Percentiles rank a stretch among this genome's conserved stretches.
Evolutionary conservation across 768 basidiomycete species (phyloP).

Genomic region (Podaxis carcinomalis): DNA sequence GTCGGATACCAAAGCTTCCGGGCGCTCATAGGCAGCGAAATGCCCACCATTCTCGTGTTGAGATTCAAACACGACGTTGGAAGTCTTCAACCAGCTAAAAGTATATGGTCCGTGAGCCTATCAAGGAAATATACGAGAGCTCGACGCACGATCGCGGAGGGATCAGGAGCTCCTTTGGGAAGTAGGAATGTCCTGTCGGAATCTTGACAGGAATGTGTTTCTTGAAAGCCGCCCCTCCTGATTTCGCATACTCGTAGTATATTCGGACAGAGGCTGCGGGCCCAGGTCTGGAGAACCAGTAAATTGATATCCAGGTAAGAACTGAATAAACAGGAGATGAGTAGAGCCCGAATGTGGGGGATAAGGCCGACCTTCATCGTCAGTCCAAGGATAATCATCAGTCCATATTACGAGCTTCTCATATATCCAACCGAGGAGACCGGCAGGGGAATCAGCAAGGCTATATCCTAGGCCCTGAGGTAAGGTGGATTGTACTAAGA

Average conservation of each 20-base stretch:
- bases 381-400: slow-evolving; percentile 49
- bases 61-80: slow-evolving; percentile 41
- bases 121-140: not conserved
- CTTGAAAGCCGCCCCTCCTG: slow-evolving; percentile 6
- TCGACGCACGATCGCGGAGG: slow-evolving; percentile 28
- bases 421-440: slow-evolving; percentile 50
- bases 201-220: slow-evolving; percentile 21
- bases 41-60: slow-evolving; percentile 52
- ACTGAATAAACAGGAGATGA: slow-evolving; percentile 26
- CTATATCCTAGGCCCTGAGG: slow-evolving; percentile 53
- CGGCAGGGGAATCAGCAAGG: slow-evolving; percentile 54
- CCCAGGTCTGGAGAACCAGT: slow-evolving; percentile 53
- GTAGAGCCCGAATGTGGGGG: not conserved
- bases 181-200: slow-evolving; percentile 46
- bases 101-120: not conserved
- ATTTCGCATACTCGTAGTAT: slow-evolving; percentile 45
- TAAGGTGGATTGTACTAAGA: slow-evolving; percentile 35
- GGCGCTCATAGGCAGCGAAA: slow-evolving; percentile 52
- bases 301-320: slow-evolving; percentile 57
- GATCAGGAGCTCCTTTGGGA: slow-evolving; percentile 42
- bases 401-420: slow-evolving; percentile 44
- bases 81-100: slow-evolving; percentile 37
- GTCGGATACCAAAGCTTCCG: slow-evolving; percentile 43
- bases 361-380: slow-evolving; percentile 41
- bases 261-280: slow-evolving; percentile 55